Percentiles rank a stretch among this genome's conserved stretches.
These are phyloP conservation scores for Cicer pinnatifidum DNA, from an alignment of 306 rosid species.

Conservation along the genomic window DNA sequence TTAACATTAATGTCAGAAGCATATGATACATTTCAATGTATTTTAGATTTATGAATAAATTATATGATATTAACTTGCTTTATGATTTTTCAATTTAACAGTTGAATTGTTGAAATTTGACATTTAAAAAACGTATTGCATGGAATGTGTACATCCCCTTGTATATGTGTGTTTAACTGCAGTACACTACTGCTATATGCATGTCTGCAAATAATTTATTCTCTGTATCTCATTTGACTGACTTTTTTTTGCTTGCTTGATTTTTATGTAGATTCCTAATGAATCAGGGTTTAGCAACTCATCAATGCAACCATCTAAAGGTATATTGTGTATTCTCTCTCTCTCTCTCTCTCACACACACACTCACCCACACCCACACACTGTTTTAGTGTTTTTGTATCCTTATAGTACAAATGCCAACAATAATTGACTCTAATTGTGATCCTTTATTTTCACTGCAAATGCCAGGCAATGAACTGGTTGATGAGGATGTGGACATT, in stretches of 20 bases:
- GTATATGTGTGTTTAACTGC: background rate
- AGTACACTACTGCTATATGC: conserved; percentile 1
- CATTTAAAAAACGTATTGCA: background rate
- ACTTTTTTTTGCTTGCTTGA: conserved; percentile 35
- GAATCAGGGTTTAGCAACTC: conserved; percentile 84
- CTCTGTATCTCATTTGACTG: conserved; percentile 7
- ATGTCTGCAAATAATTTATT: background rate
- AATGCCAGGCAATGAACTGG: conserved; percentile 69
- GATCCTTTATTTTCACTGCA: conserved; percentile 31
- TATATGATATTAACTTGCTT: conserved; percentile 6
- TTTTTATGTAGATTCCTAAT: conserved; percentile 60
- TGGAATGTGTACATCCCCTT: conserved; percentile 19
- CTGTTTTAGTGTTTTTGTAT: background rate
- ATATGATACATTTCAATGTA: background rate
- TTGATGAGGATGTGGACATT: conserved; percentile 90
- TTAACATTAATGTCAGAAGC: background rate
- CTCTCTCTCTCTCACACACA: background rate
- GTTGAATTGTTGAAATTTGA: conserved; percentile 27
- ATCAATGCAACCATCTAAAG: conserved; percentile 73
- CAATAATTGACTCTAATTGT: background rate
- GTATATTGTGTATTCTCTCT: conserved; percentile 42
- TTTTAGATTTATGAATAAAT: background rate
- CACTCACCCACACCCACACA: too few species aligned
- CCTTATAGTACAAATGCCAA: background rate
- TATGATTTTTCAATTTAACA: background rate